Evolutionary conservation across 331 rosid species (phyloP).

Genomic region (Malus hybrid): DNA sequence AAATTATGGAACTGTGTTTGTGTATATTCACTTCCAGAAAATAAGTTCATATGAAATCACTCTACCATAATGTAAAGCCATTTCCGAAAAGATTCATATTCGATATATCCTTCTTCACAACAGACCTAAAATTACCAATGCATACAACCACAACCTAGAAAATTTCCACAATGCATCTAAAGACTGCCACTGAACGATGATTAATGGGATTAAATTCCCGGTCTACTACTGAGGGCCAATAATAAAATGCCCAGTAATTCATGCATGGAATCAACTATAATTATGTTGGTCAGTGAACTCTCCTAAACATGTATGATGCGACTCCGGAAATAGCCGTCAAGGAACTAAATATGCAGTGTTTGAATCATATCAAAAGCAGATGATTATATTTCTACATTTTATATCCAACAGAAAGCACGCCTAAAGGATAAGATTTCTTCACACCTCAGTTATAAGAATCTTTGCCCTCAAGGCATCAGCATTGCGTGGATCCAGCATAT

Average conservation of each 20-base stretch:
- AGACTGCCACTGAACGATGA: not conserved
- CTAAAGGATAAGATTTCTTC: not conserved
- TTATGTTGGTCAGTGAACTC: no score
- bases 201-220: no score
- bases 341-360: not conserved
- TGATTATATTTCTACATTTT: not conserved
- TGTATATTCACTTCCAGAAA: not conserved
- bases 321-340: no score
- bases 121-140: not conserved
- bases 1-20: not conserved
- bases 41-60: not conserved
- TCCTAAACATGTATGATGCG: no score
- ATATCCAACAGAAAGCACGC: not conserved
- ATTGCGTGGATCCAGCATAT: constrained; percentile 83
- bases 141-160: no score
- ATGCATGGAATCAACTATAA: no score
- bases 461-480: constrained; percentile 98
- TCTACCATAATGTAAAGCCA: not conserved
- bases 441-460: constrained; percentile 95
- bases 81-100: not conserved
- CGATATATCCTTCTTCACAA: not conserved
- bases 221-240: no score
- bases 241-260: no score
- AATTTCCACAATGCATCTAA: not conserved
- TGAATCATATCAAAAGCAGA: not conserved